Evolutionary conservation across 192 early-diverging fungal genomes (phyloP), one percentile per base, ranked within the genome.

Genomic region (Coemansia sp.): DNA sequence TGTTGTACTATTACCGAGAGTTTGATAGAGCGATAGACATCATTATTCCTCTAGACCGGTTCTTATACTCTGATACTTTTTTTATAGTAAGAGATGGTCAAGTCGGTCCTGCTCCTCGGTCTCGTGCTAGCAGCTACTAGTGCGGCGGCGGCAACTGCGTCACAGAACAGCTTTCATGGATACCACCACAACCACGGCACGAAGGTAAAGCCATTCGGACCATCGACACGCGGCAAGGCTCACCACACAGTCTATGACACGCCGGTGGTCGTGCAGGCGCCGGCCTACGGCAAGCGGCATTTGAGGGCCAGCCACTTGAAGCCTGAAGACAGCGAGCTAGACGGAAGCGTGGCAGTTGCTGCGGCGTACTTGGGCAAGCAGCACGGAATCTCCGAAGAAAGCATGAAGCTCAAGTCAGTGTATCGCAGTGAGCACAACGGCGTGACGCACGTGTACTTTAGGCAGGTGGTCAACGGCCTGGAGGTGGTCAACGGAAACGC

Each of bases 341-440:
- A 73, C n/a, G 59, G 22, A 10, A 54, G 51, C 20, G 76, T 81
- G 20, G 59, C 65, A n/a, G 46, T 76, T 20, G 79, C 79, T 27
- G 71, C 68, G 60, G 71, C 79, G 69, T 70, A 73, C 43, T 63
- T 78, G 40, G 38, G 46, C 13, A 43, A 63, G 20, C 41, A 40
- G 7, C 72, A 73, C 62, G 55, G 55, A 2, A 78, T 78, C 20
- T 9, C 42, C 3, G 54, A 67, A 7, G 59, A 42, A 2, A 62
- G 38, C 11, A 54, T 87, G 54, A 70, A 85, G 18, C 87, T 95
- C 66, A 88, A 91, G 60, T 87, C 89, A 73, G 74, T 87, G 11
- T 93, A 94, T 77, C 82, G 74, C 20, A 90, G 91, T 8, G 80
- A 89, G 15, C 88, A 90, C 73, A 76, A 70, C 29, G 86, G 87